Conservation (phyloP, 371 early-diverging fungal species). For the Haplosporangium sp. region DNA sequence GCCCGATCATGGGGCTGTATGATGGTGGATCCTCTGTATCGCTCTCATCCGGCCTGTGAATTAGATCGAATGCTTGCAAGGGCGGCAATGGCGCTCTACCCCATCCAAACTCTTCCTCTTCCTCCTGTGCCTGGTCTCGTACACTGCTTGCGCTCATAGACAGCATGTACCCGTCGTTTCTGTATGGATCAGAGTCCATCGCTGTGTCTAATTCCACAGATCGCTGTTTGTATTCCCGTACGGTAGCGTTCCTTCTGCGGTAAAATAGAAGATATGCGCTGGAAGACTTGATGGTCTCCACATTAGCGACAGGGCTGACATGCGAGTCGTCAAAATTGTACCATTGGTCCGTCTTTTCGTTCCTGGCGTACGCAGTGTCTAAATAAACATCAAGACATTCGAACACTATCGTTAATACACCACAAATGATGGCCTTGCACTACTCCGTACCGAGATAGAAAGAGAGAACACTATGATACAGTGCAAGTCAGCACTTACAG, state of each 20-base stretch:
- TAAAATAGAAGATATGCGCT: conserved; percentile 93
- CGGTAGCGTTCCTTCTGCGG: conserved; percentile 64
- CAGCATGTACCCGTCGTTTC: conserved; percentile 1
- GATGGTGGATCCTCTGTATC: conserved; percentile 14
- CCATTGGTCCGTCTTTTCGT: conserved; percentile 78
- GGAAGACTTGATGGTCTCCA: conserved; percentile 68
- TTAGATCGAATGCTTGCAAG: too few species aligned
- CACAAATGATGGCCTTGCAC: too few species aligned
- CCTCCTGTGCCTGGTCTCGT: conserved; percentile 9
- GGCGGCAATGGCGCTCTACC: too few species aligned
- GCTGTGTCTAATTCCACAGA: conserved; percentile 5
- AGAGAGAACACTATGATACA: conserved; percentile 3
- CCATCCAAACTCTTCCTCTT: conserved; percentile 20
- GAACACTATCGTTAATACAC: not conserved
- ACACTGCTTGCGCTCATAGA: conserved; percentile 19
- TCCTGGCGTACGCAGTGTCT: conserved; percentile 93
- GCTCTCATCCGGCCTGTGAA: conserved; percentile 6
- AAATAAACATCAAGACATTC: conserved; percentile 8
- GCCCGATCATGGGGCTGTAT: conserved; percentile 29
- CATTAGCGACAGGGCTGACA: conserved; percentile 69
- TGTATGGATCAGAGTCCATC: not conserved
- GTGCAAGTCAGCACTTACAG: conserved; percentile 64
- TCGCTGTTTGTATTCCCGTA: conserved; percentile 44
- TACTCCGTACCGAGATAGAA: not conserved
- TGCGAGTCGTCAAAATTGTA: conserved; percentile 91